Conservation (phyloP, 371 early-diverging fungal genomes). For the Rhizopus microsporus region DNA sequence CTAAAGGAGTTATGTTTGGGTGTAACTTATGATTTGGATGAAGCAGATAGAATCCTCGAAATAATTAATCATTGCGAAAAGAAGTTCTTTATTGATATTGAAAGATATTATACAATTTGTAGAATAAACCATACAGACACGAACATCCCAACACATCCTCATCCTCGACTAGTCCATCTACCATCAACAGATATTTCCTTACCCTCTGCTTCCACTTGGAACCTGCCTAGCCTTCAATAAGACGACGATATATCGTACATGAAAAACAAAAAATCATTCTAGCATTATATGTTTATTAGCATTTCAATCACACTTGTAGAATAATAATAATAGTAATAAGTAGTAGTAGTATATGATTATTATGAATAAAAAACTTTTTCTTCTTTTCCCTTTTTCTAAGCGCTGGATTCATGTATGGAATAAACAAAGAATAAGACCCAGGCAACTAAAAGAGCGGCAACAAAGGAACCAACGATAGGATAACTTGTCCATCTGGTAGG, state of each 20-base stretch:
- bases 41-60: constrained; percentile 22
- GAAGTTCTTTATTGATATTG: constrained; percentile 24
- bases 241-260: not conserved
- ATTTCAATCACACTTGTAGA: too few relatives aligned
- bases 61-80: constrained; percentile 10
- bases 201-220: constrained; percentile 23
- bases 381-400: not conserved
- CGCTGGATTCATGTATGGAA: constrained; percentile 26
- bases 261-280: constrained; percentile 1
- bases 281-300: not conserved
- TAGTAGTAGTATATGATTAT: constrained; percentile 4
- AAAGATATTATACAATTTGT: constrained; percentile 27
- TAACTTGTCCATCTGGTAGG: constrained; percentile 20
- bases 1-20: constrained; percentile 24
- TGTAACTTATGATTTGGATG: constrained; percentile 25
- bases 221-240: constrained; percentile 10
- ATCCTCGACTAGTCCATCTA: not conserved
- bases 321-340: not conserved
- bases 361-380: not conserved
- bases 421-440: constrained; percentile 55
- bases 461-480: constrained; percentile 27
- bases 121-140: not conserved
- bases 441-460: constrained; percentile 30
- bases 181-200: constrained; percentile 8
- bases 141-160: not conserved